A percentile compares a stretch with the other conserved stretches of the same genome.
Conservation (phyloP, 2,329 filamentous ascomycete genomes). For the Colletotrichum orbiculare region DNA sequence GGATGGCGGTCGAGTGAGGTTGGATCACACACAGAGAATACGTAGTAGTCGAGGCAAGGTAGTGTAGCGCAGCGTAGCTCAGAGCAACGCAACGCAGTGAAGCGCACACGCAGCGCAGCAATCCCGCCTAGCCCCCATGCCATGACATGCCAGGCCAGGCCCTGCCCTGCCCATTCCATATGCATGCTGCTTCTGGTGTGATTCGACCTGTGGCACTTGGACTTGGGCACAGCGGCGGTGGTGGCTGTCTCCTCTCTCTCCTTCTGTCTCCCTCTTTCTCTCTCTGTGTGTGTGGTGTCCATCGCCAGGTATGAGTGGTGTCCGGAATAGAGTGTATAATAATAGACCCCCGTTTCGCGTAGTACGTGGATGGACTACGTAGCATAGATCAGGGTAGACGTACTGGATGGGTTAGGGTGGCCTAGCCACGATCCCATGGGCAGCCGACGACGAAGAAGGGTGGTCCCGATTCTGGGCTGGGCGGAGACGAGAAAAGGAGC, state of each 20-base stretch:
- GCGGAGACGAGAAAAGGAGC: slow-evolving; percentile 8
- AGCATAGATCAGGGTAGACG: neutral
- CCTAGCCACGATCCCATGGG: slow-evolving; percentile 2
- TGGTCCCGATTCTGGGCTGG: slow-evolving; percentile 8
- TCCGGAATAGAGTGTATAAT: slow-evolving; percentile 19
- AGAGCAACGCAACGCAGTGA: slow-evolving; percentile 29
- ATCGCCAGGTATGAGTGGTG: no score
- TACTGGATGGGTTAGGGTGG: slow-evolving; percentile 13
- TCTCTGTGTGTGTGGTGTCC: no score
- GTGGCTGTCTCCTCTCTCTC: neutral
- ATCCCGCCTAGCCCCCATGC: slow-evolving; percentile 21
- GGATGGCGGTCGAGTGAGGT: slow-evolving; percentile 29
- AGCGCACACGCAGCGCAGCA: slow-evolving; percentile 26
- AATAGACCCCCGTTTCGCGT: slow-evolving; percentile 31
- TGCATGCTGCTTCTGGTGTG: slow-evolving; percentile 36
- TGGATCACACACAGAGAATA: slow-evolving; percentile 34
- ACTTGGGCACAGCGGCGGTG: slow-evolving; percentile 25
- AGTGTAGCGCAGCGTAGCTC: slow-evolving; percentile 17
- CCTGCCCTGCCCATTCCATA: slow-evolving; percentile 24
- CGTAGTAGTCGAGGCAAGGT: neutral
- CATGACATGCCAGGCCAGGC: neutral
- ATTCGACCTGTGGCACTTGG: slow-evolving; percentile 33
- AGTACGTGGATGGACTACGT: neutral
- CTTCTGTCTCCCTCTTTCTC: no score
- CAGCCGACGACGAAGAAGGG: slow-evolving; percentile 12